These are phyloP conservation scores for Plantago coronopus DNA, from an alignment of 305 asterid species.

Conservation along the genomic window DNA sequence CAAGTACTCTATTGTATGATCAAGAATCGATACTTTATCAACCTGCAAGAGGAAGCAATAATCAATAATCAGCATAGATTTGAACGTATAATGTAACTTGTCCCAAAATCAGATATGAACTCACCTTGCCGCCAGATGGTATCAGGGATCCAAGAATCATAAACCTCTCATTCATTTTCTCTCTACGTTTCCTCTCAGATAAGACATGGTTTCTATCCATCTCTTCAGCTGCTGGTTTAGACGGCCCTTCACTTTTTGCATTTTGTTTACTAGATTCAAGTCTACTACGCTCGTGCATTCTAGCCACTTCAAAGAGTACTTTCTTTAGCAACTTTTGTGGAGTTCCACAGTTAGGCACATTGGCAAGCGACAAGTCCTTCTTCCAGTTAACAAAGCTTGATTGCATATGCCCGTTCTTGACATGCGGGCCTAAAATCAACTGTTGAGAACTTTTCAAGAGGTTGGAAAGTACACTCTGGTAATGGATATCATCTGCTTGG, in stretches of 20 bases:
- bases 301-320: constrained; percentile 59
- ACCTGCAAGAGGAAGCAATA: constrained; percentile 42
- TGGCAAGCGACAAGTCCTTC: constrained; percentile 24
- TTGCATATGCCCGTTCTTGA: constrained; percentile 37
- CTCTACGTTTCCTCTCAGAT: constrained; percentile 72
- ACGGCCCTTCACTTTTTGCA: constrained; percentile 20
- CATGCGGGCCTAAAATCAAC: constrained; percentile 66
- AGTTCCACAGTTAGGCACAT: constrained; percentile 24
- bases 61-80: not conserved
- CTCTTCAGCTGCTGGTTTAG: constrained; percentile 49
- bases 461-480: constrained; percentile 67
- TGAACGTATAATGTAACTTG: not conserved
- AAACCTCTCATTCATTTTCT: constrained; percentile 70
- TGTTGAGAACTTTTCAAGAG: constrained; percentile 74
- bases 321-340: constrained; percentile 69
- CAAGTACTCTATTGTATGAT: constrained; percentile 73
- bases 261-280: constrained; percentile 34
- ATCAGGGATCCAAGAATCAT: constrained; percentile 65
- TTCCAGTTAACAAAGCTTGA: constrained; percentile 76
- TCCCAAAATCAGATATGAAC: constrained; percentile 1
- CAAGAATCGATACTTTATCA: constrained; percentile 80
- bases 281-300: constrained; percentile 40
- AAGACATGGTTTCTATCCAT: constrained; percentile 53
- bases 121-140: constrained; percentile 87
- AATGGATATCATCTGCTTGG: constrained; percentile 50